These are phyloP conservation scores for Cytospora leucostoma DNA, from an alignment of 2,329 filamentous ascomycete genomes.

Conservation along the genomic window DNA sequence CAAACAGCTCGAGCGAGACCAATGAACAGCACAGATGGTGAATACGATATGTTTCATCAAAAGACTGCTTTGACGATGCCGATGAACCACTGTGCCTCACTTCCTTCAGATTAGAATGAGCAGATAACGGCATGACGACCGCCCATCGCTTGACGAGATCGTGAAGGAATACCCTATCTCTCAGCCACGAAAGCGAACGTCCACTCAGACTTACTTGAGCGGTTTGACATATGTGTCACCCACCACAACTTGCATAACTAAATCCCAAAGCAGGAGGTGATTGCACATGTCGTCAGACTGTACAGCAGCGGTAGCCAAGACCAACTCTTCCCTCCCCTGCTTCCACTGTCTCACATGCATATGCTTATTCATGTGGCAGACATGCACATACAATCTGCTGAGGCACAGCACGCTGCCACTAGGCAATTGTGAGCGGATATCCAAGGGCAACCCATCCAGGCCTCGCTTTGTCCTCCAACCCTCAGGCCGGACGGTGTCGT, in stretches of 20 bases:
- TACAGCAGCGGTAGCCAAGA: not conserved
- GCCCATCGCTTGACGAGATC: not conserved
- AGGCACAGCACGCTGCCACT: not conserved
- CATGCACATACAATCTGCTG: not conserved
- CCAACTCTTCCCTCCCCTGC: not conserved
- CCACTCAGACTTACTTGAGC: not conserved
- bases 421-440: not conserved
- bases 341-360: not conserved
- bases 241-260: not conserved
- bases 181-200: not conserved
- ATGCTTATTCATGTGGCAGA: not conserved
- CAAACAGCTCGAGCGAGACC: not conserved
- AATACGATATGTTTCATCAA: not conserved
- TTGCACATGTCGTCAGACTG: not conserved
- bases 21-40: not conserved
- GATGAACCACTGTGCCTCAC: not conserved
- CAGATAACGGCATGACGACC: not conserved
- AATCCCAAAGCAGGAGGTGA: not conserved
- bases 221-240: not conserved
- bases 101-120: not conserved
- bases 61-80: not conserved
- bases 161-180: not conserved
- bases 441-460: not conserved
- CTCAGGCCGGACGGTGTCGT: not conserved
- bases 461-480: not conserved